Evolutionary conservation across 306 rosid genomes (phyloP).

Genomic region (Aeschynomene evenia): DNA sequence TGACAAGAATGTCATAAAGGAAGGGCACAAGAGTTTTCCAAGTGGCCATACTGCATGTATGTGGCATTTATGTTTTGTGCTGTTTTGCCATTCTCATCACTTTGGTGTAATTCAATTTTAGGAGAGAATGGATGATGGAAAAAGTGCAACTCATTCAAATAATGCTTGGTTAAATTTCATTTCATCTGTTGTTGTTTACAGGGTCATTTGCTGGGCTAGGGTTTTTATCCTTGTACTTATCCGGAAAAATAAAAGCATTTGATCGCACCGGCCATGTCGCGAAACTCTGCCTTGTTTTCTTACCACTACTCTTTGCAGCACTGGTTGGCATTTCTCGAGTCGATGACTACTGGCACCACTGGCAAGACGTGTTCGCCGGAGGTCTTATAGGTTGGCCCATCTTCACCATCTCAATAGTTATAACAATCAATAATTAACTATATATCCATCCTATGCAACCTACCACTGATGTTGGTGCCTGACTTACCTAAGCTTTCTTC

Average conservation of each 20-base stretch:
- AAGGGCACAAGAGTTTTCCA: conserved; percentile 94
- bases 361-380: conserved; percentile 93
- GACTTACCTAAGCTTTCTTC: conserved; percentile 22
- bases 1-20: conserved; percentile 57
- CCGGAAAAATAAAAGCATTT: conserved; percentile 78
- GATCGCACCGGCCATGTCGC: conserved; percentile 72
- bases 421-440: neutral
- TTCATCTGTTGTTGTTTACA: conserved; percentile 33
- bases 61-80: conserved; percentile 21
- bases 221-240: conserved; percentile 69
- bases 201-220: conserved; percentile 93
- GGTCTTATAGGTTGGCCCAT: conserved; percentile 66
- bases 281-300: conserved; percentile 67
- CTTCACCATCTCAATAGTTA: conserved; percentile 8
- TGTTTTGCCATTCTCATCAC: neutral
- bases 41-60: conserved; percentile 92
- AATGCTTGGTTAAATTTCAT: neutral
- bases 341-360: conserved; percentile 97
- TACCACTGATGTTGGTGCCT: neutral
- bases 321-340: conserved; percentile 86
- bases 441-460: neutral
- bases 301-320: conserved; percentile 76
- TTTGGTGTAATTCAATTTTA: neutral
- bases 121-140: conserved; percentile 18
- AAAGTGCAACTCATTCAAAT: neutral